A percentile compares a stretch with the other conserved stretches of the same genome.
Conservation (phyloP, 129 eudicot species). For the Arctium lappa region DNA sequence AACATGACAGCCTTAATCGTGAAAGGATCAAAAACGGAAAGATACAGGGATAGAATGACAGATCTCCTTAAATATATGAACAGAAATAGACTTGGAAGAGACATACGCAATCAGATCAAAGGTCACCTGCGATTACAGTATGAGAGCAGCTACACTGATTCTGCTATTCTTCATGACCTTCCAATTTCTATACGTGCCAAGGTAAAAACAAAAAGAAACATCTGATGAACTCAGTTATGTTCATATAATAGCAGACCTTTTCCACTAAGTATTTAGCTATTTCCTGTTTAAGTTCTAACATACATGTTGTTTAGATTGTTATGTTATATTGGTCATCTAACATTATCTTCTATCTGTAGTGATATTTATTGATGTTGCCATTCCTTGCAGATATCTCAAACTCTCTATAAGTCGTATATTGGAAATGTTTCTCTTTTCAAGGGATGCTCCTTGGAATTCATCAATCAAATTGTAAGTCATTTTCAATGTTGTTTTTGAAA, state of each 20-base stretch:
- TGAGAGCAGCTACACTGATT: conserved; percentile 89
- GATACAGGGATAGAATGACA: conserved; percentile 90
- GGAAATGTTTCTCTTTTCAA: conserved; percentile 69
- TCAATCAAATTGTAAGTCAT: conserved; percentile 84
- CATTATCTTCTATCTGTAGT: neutral
- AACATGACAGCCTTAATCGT: conserved; percentile 95
- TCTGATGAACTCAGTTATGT: neutral
- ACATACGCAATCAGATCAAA: conserved; percentile 78
- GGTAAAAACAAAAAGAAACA: conserved; percentile 35
- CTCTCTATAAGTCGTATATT: conserved; percentile 57
- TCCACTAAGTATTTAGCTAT: neutral
- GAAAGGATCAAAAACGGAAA: conserved; percentile 93
- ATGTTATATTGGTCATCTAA: neutral
- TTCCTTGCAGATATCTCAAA: conserved; percentile 75
- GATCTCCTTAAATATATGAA: conserved; percentile 89
- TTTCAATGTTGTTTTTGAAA: neutral
- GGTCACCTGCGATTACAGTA: conserved; percentile 84
- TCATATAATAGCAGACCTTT: neutral
- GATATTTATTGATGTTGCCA: neutral
- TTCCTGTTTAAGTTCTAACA: neutral
- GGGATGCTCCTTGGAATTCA: conserved; percentile 81
- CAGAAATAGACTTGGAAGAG: conserved; percentile 82
- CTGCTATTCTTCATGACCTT: conserved; percentile 76
- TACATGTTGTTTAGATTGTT: neutral
- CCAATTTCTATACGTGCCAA: conserved; percentile 92